Evolutionary conservation across 495 filamentous ascomycete species (phyloP), one percentile per base, ranked within the genome.

Genomic region (Pseudoneurospora amorphoporcata): DNA sequence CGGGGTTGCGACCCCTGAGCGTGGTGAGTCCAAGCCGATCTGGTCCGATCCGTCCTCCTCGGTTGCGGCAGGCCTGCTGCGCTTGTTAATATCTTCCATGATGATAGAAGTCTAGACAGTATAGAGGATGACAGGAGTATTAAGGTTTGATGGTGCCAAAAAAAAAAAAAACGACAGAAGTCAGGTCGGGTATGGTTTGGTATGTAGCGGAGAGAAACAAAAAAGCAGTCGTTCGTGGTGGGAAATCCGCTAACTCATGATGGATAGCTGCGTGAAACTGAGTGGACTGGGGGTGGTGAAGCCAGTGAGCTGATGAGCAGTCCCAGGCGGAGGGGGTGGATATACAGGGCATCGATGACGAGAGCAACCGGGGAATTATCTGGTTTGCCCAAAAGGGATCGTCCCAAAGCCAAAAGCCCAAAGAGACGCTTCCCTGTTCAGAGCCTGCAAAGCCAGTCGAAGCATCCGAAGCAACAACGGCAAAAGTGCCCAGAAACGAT

Each of bases 1-100:
- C 43, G 94, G 94, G 45, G 94, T 98, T 58, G 91, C 89, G 76
- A 94, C 86, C 75, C 93, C 94, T 71, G 92, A 92, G 69, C 94
- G 93, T 70, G 93, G 94, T 19, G 92, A 91, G 75, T 90, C 91
- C 74, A 89, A 92, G 75, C 92, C 91, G 76, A 94, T 92, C 74
- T 94, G 91, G 76, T 94, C 91, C 74, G 87, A 85, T 61, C 77
- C 85, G 75, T 94, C 92, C 77, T 94, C 91, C 76, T 91, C 90
- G 77, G 82, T 78, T 45, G 84, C 77, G 73, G 81, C 82, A 74
- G 83, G 78, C 81, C 84, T 86, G 77, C 84, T 82, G 71, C 77
- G 77, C 71, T 80, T 72, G 84, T 86, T 83, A 86, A 84, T 76
- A 76, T 75, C 77, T 39, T 75, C 77, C 79, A 83, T 83, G 75